Evolutionary conservation across 192 early-diverging fungal species (phyloP).

Genomic region (Mortierella alpina): DNA sequence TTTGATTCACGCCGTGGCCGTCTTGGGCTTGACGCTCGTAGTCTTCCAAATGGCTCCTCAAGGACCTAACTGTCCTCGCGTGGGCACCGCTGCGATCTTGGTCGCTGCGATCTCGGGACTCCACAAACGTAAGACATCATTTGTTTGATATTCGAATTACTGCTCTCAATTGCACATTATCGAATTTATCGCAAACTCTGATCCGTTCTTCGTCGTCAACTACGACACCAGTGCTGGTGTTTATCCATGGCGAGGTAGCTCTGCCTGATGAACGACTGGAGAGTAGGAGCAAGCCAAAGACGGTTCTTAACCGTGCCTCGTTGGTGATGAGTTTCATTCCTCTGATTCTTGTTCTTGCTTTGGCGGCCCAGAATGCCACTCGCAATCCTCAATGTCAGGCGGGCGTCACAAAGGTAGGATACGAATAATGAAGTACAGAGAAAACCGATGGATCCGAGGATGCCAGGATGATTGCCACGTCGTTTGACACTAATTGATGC

Average conservation of each 20-base stretch:
- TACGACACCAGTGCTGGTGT: constrained; percentile 26
- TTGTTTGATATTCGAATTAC: too few relatives aligned
- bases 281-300: constrained; percentile 18
- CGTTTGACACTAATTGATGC: not conserved
- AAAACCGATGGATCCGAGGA: not conserved
- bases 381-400: constrained; percentile 65
- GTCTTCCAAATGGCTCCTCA: constrained; percentile 51
- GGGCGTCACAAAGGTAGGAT: constrained; percentile 54
- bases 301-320: constrained; percentile 13
- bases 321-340: constrained; percentile 53
- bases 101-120: constrained; percentile 44
- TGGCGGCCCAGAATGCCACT: constrained; percentile 53
- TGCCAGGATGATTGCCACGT: not conserved
- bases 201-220: not conserved
- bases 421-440: not conserved
- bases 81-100: constrained; percentile 47
- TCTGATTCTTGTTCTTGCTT: constrained; percentile 39
- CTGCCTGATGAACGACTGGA: constrained; percentile 51
- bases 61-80: constrained; percentile 47
- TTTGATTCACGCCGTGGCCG: constrained; percentile 40
- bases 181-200: not conserved
- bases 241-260: constrained; percentile 55
- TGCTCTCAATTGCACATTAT: not conserved
- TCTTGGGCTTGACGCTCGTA: constrained; percentile 51
- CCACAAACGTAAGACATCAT: constrained; percentile 33